Percentiles rank a stretch among this genome's conserved stretches.
These are phyloP conservation scores for Boletus sp. DNA, from an alignment of 768 basidiomycete genomes.

Conservation along the genomic window DNA sequence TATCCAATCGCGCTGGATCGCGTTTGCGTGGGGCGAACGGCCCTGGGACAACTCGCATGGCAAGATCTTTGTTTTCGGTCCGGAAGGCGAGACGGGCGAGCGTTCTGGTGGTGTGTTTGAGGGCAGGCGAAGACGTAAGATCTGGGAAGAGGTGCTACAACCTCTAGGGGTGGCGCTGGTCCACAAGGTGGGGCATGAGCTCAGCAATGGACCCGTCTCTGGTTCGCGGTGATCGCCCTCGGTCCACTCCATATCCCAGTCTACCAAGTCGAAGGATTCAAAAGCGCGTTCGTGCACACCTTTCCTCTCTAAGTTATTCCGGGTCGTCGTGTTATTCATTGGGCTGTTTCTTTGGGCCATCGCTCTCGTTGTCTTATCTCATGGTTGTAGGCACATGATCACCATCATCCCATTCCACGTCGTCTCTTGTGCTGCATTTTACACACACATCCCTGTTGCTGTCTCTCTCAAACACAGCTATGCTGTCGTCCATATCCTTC, in stretches of 20 bases:
- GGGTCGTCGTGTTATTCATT: conserved; percentile 5
- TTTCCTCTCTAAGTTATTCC: neutral
- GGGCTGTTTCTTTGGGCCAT: neutral
- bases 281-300: conserved; percentile 9
- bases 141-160: conserved; percentile 67
- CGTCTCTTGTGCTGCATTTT: neutral
- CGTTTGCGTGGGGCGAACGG: conserved; percentile 70
- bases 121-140: conserved; percentile 53
- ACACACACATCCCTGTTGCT: neutral
- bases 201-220: conserved; percentile 63
- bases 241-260: neutral
- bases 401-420: neutral
- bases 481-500: neutral
- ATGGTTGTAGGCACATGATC: neutral
- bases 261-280: neutral
- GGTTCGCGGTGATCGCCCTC: conserved; percentile 20
- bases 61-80: conserved; percentile 77
- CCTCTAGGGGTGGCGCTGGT: conserved; percentile 66
- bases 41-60: conserved; percentile 61
- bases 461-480: no score
- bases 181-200: conserved; percentile 71
- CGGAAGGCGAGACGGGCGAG: conserved; percentile 79
- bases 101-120: conserved; percentile 64
- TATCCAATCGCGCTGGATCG: conserved; percentile 72
- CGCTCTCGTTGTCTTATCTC: neutral